Evolutionary conservation across 2,329 filamentous ascomycete species (phyloP).

Genomic region (Alternaria sp.): DNA sequence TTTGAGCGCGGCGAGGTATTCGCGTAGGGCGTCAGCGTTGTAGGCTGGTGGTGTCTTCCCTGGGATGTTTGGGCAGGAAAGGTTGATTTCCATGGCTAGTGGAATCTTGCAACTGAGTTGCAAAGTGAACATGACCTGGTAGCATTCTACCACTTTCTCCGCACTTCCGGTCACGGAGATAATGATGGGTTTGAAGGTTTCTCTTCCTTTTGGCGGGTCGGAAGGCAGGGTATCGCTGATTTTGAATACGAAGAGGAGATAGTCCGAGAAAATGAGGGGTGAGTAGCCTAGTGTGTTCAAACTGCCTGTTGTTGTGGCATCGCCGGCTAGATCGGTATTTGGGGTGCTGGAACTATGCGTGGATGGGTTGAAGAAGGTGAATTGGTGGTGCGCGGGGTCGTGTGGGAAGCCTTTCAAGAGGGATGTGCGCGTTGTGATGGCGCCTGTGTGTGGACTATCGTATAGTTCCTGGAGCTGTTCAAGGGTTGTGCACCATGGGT

Average conservation of each 20-base stretch:
- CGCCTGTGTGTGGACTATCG: constrained; percentile 67
- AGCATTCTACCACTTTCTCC: constrained; percentile 63
- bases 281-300: constrained; percentile 80
- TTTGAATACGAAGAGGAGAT: too few species aligned
- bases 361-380: constrained; percentile 66
- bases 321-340: constrained; percentile 23
- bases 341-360: constrained; percentile 37
- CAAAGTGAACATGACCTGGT: constrained; percentile 54
- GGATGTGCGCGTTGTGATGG: constrained; percentile 75
- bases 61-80: constrained; percentile 79
- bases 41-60: constrained; percentile 75
- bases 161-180: constrained; percentile 73
- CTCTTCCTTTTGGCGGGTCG: neutral
- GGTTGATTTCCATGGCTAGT: constrained; percentile 76
- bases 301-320: constrained; percentile 35
- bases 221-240: constrained; percentile 49
- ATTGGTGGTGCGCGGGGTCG: constrained; percentile 66
- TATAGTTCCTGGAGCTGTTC: constrained; percentile 69
- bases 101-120: constrained; percentile 50
- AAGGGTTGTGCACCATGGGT: constrained; percentile 74
- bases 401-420: constrained; percentile 70
- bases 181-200: constrained; percentile 64
- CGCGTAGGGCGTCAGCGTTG: constrained; percentile 55
- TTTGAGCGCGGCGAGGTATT: constrained; percentile 62
- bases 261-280: constrained; percentile 14